These are phyloP conservation scores for Raddia guianensis DNA, from an alignment of 176 grass and related monocot genomes.

Conservation along the genomic window DNA sequence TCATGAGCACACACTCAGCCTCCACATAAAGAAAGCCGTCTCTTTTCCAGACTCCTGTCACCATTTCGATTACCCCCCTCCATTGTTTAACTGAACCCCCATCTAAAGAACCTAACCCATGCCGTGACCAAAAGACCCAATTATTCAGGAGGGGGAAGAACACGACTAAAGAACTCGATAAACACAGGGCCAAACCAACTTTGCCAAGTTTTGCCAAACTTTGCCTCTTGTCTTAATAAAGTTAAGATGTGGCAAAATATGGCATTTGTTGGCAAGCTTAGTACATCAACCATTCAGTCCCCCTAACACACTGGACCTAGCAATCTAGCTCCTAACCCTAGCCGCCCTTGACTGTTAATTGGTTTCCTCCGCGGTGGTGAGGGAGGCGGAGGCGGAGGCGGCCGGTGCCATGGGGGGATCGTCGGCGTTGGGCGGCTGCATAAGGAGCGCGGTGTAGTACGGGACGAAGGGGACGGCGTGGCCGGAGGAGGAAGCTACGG, in stretches of 20 bases:
- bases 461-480: conserved; percentile 22
- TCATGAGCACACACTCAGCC: conserved; percentile 16
- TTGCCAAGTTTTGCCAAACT: too few relatives aligned
- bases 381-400: background rate
- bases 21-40: background rate
- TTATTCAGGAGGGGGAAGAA: conserved; percentile 24
- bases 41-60: background rate
- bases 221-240: too few relatives aligned
- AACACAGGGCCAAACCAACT: too few relatives aligned
- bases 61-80: background rate
- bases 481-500: conserved; percentile 22
- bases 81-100: conserved; percentile 16
- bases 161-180: background rate
- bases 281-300: too few relatives aligned
- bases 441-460: conserved; percentile 56
- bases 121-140: background rate
- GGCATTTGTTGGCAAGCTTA: too few relatives aligned
- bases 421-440: conserved; percentile 32
- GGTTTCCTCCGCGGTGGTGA: background rate
- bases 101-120: background rate
- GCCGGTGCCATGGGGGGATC: background rate
- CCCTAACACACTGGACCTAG: too few relatives aligned
- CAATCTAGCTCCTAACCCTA: conserved; percentile 25
- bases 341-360: background rate
- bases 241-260: too few relatives aligned